phyloP scores from a whole-genome alignment of 202 grass and related monocot genomes.

The Carex sylvatica region DNA sequence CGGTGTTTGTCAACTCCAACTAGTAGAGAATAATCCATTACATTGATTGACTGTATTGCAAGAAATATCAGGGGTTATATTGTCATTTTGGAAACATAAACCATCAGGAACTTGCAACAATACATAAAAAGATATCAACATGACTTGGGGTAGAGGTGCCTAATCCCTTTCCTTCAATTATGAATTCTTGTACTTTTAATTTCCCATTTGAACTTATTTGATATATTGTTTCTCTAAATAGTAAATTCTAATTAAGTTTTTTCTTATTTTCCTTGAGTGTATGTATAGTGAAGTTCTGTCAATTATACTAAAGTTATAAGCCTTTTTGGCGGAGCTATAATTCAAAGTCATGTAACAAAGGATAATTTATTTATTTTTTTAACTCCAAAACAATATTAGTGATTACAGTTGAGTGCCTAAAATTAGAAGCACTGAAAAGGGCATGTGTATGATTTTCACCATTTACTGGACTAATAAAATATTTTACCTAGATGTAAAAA shows the following conservation, averaged over 20 bases:
- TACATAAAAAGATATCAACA: neutral
- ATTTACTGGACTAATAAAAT: neutral
- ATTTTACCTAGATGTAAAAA: conserved; percentile 1
- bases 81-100: neutral
- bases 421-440: neutral
- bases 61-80: neutral
- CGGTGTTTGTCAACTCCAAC: conserved; percentile 83
- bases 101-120: conserved; percentile 1
- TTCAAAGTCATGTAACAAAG: neutral
- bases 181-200: neutral
- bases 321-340: neutral
- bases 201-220: conserved; percentile 4
- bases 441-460: conserved; percentile 32
- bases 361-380: neutral
- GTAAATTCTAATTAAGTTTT: neutral
- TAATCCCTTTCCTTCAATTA: neutral
- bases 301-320: neutral
- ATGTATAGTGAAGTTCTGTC: neutral
- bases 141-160: neutral
- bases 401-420: neutral
- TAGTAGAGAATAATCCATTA: conserved; percentile 94
- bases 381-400: neutral
- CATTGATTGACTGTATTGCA: conserved; percentile 59
- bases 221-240: conserved; percentile 5
- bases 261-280: neutral